Evolutionary conservation across 163 green algal species (phyloP).

Genomic region (Scenedesmus sp.): DNA sequence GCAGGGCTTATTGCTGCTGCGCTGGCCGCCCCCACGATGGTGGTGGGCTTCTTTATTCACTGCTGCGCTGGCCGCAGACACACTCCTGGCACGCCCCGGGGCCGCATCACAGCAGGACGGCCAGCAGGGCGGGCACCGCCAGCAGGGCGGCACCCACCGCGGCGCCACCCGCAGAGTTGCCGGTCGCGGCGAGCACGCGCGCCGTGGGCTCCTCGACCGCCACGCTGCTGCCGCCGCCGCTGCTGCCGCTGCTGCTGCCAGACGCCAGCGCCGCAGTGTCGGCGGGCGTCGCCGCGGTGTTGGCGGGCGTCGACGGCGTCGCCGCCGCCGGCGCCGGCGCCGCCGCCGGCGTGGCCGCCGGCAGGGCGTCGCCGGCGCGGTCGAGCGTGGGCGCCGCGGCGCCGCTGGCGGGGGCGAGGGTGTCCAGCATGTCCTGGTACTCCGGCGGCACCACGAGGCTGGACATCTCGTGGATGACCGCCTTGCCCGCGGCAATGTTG

Average conservation of each 20-base stretch:
- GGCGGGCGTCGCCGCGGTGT: not conserved
- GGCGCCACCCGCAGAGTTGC: not conserved
- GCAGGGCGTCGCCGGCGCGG: not conserved
- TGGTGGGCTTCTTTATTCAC: too few species aligned
- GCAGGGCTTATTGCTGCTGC: too few species aligned
- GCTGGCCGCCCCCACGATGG: too few species aligned
- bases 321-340: too few species aligned
- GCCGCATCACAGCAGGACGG: conserved; percentile 35
- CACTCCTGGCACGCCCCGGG: too few species aligned
- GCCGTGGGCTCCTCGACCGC: conserved; percentile 1
- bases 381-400: not conserved
- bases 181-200: not conserved
- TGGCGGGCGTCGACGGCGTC: not conserved
- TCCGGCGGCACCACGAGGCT: conserved; percentile 22
- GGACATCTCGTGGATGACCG: conserved; percentile 33
- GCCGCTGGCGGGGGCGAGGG: not conserved
- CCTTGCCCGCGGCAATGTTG: conserved; percentile 40
- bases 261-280: not conserved
- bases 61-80: too few species aligned
- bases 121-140: conserved; percentile 32
- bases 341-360: not conserved
- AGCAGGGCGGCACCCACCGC: conserved; percentile 11
- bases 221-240: not conserved
- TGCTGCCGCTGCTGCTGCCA: not conserved
- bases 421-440: conserved; percentile 17